Evolutionary conservation across 2,329 filamentous ascomycete genomes (phyloP).

Genomic region (Sordariomycetes sp.): DNA sequence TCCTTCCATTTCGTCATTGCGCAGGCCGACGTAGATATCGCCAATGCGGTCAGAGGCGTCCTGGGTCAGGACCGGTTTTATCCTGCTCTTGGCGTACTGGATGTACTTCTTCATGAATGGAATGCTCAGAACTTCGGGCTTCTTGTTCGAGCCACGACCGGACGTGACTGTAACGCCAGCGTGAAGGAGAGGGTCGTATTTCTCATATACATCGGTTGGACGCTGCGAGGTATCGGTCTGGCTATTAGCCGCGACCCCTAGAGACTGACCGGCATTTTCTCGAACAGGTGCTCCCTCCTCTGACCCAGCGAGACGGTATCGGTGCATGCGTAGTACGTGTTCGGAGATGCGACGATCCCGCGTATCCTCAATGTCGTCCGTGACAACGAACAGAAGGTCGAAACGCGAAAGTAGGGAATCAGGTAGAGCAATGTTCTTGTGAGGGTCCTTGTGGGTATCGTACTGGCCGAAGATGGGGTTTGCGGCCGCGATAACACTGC

Average conservation of each 20-base stretch:
- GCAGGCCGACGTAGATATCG: conserved; percentile 77
- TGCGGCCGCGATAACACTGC: conserved; percentile 89
- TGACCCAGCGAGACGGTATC: conserved; percentile 81
- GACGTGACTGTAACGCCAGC: conserved; percentile 71
- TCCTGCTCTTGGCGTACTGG: conserved; percentile 86
- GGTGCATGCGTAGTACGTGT: conserved; percentile 93
- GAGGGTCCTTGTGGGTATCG: conserved; percentile 94
- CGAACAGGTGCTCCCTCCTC: conserved; percentile 93
- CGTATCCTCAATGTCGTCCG: conserved; percentile 93
- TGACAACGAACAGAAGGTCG: conserved; percentile 93
- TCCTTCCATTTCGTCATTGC: conserved; percentile 91
- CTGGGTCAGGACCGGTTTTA: conserved; percentile 83
- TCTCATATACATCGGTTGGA: conserved; percentile 85
- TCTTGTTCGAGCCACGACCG: conserved; percentile 60
- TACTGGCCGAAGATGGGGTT: conserved; percentile 98
- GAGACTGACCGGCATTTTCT: conserved; percentile 69
- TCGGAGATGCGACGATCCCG: conserved; percentile 86
- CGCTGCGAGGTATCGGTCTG: conserved; percentile 53
- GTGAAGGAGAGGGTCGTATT: conserved; percentile 92
- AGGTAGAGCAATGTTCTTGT: conserved; percentile 94
- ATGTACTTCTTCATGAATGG: conserved; percentile 99
- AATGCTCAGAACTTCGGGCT: conserved; percentile 82
- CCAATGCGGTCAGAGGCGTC: conserved; percentile 87
- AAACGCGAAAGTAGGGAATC: conserved; percentile 97
- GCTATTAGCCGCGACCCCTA: conserved; percentile 77